Conservation (phyloP, 1,139 yeast genomes). For the Geotrichum histeridarum region DNA sequence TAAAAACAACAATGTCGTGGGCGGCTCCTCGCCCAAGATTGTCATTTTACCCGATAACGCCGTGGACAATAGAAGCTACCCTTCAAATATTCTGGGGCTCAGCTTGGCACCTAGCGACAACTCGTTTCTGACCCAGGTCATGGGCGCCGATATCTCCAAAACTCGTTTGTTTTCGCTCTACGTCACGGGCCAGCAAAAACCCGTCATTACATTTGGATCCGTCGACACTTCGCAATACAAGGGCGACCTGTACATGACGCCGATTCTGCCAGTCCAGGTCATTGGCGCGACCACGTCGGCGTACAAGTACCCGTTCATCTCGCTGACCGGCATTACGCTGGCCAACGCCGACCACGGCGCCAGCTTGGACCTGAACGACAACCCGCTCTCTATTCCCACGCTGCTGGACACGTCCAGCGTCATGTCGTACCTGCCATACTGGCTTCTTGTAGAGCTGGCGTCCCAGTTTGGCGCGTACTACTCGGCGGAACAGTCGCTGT, state of each 20-base stretch:
- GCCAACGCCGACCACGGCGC: constrained; percentile 37
- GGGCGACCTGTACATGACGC: constrained; percentile 25
- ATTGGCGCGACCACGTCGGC: constrained; percentile 32
- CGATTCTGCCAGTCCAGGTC: constrained; percentile 18
- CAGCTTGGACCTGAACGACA: constrained; percentile 9
- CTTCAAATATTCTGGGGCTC: constrained; percentile 27
- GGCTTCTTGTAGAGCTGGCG: constrained; percentile 58
- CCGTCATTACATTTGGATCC: constrained; percentile 25
- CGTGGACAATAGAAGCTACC: constrained; percentile 1
- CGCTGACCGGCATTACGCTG: constrained; percentile 51
- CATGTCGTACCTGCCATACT: constrained; percentile 55
- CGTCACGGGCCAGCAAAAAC: constrained; percentile 13
- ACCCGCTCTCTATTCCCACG: constrained; percentile 44
- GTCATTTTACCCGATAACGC: constrained; percentile 1
- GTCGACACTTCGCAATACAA: constrained; percentile 23
- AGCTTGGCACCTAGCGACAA: constrained; percentile 18
- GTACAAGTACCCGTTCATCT: constrained; percentile 47
- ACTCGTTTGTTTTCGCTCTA: constrained; percentile 24
- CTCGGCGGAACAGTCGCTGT: constrained; percentile 45
- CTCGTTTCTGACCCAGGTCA: constrained; percentile 17
- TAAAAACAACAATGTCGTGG: constrained; percentile 10
- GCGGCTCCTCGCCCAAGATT: constrained; percentile 5
- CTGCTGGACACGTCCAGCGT: constrained; percentile 55
- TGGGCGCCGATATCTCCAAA: constrained; percentile 9
- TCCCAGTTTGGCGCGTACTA: constrained; percentile 70